Conservation (phyloP, 441 rosid genomes). For the Erysimum pusillum region DNA sequence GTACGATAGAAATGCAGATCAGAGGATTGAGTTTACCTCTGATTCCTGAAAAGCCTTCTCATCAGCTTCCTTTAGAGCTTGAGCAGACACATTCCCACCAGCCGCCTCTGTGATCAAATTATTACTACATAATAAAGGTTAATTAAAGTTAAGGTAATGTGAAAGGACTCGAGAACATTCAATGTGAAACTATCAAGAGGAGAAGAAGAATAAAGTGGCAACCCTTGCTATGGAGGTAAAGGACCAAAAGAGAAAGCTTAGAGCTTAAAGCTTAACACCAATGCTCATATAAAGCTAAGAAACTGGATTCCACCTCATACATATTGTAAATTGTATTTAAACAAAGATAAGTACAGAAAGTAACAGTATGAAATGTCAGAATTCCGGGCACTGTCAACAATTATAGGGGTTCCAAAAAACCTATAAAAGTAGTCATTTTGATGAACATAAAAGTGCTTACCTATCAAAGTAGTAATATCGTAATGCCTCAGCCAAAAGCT, state of each 20-base stretch:
- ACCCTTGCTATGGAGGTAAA: slow-evolving; percentile 2
- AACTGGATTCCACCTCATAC: no score
- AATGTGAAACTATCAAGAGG: neutral
- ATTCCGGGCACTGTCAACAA: neutral
- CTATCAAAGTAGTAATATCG: slow-evolving; percentile 87
- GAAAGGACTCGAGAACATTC: neutral
- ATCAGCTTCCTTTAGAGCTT: slow-evolving; percentile 66
- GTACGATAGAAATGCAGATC: neutral
- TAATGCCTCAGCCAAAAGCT: slow-evolving; percentile 70
- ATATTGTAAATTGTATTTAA: no score
- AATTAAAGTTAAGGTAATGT: slow-evolving; percentile 6
- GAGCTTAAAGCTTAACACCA: slow-evolving; percentile 12
- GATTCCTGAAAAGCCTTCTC: slow-evolving; percentile 70
- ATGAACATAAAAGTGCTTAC: slow-evolving; percentile 44
- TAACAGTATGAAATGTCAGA: neutral
- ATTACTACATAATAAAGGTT: slow-evolving; percentile 61
- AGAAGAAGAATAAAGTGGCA: neutral
- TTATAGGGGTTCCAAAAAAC: neutral
- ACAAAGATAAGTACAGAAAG: no score
- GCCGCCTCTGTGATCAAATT: slow-evolving; percentile 81
- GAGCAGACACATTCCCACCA: slow-evolving; percentile 71
- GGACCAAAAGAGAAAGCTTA: neutral
- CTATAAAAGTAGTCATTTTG: neutral
- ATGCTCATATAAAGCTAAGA: neutral
- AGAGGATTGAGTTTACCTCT: slow-evolving; percentile 60